These are phyloP conservation scores for Trypanosoma scelopori DNA, from an alignment of 208 protist genomes.

Conservation along the genomic window DNA sequence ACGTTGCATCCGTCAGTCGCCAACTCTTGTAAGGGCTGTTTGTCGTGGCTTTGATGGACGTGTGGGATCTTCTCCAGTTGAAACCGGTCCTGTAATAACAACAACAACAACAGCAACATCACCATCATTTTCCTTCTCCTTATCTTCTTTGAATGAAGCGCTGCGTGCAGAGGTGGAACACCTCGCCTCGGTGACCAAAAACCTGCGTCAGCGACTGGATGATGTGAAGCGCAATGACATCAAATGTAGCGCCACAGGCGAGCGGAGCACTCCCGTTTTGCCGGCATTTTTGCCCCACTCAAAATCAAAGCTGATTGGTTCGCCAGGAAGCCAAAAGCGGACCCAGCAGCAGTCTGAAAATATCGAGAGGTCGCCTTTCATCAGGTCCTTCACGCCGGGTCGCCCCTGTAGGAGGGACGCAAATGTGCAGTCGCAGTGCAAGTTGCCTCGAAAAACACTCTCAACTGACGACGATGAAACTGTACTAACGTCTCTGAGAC, in stretches of 20 bases:
- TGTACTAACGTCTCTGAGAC: conserved; percentile 13
- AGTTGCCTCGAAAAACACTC: conserved; percentile 4
- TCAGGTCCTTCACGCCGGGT: conserved; percentile 4
- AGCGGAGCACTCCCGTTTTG: neutral
- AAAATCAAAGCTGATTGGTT: neutral
- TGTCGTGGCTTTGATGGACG: neutral
- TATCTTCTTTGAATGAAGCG: conserved; percentile 1
- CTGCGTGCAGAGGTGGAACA: conserved; percentile 16
- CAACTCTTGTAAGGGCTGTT: neutral
- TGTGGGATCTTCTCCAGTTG: neutral
- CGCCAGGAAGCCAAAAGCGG: neutral
- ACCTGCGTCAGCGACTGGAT: conserved; percentile 9
- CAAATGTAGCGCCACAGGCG: neutral
- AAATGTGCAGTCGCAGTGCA: neutral
- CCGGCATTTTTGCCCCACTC: neutral
- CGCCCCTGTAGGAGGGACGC: neutral
- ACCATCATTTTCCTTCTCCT: neutral
- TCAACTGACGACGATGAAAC: neutral
- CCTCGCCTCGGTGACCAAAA: conserved; percentile 1
- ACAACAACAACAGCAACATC: neutral
- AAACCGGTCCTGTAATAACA: neutral
- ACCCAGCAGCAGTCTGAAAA: neutral
- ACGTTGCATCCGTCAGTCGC: neutral
- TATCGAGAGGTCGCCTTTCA: neutral
- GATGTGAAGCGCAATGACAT: conserved; percentile 9